Base-by-base conservation (phyloP, 1,139 yeast species). In the Hyphopichia buzzinii region DNA sequence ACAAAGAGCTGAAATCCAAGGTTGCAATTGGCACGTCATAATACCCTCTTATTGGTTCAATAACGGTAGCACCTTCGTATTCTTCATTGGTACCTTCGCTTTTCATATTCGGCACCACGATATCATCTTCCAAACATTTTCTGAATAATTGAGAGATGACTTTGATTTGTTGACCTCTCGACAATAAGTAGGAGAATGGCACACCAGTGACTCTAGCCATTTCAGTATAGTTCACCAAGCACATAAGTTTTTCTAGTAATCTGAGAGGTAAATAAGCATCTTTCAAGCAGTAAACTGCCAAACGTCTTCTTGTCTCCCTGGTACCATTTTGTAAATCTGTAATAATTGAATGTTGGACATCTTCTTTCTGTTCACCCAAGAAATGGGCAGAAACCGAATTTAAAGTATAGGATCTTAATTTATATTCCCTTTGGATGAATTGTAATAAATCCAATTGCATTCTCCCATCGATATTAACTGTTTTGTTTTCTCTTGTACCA, bases 131-230 rank as follows among this genome's bases (percentile, higher is more conserved):
- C 26, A 88, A 67, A 54, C 98, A 92, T 59, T 92, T 94, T 50
- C 99, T 75, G 61, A 87, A 92, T 37, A 94, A 69, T 63, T 94
- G 99, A 0, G 97, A 90, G 36, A 94, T 81, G 49, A 94, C 98
- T 59, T 94, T 94, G 57, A 94, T 90, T 61, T 94, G 98, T 65
- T 94, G 99, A 27, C 99, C 99, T 54, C 99, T 76, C 11, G 95
- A 62, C 34, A 94, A 64, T 38, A 94, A 72, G 54, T 84, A 92
- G 0, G 96, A 85, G 53, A 94, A 89, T 0, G 99, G 98, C 4
- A 94, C 97, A 44, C 99, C 99, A 0, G 98, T 92, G 27, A 94
- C 99, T 67, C 99, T 84, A 1, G 98, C 97, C 98, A 94, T 94
- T 64, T 94, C 99, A 0, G 97, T 90, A 60, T 94, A 92, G 52